Conservation (phyloP, 23 red algal genomes). For the Pyropia yezoensis region DNA sequence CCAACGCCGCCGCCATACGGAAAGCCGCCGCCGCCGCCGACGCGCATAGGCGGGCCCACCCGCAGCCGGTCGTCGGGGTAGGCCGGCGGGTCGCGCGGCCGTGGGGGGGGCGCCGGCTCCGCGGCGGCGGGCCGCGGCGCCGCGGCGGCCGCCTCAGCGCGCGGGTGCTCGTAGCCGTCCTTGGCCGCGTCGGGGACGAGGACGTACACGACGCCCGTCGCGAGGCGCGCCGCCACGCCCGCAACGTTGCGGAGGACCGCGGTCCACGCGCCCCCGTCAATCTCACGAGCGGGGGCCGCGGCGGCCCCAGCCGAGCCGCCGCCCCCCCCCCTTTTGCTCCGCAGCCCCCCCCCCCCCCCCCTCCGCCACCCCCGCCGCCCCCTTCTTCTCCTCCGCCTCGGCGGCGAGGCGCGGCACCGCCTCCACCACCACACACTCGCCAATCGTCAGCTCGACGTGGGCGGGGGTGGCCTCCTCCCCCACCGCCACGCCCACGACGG, state of each 20-base stretch:
- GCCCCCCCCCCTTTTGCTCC: not conserved
- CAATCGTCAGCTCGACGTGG: constrained; percentile 9
- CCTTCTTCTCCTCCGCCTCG: not conserved
- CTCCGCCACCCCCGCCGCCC: not conserved
- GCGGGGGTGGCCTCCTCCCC: constrained; percentile 23
- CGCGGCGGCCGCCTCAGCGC: constrained; percentile 1
- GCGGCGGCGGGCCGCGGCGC: not conserved
- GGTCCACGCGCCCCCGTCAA: constrained; percentile 15
- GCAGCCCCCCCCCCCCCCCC: not conserved
- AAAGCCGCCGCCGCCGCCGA: no score
- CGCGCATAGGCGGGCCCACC: constrained; percentile 4
- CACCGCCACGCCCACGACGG: constrained; percentile 34
- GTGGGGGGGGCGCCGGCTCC: not conserved
- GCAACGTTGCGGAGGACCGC: constrained; percentile 16
- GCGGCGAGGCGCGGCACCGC: not conserved
- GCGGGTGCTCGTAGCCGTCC: constrained; percentile 52
- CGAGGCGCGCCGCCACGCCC: constrained; percentile 45
- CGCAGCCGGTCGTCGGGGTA: constrained; percentile 13
- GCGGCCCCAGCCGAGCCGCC: not conserved
- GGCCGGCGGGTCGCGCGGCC: no score
- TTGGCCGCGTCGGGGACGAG: constrained; percentile 82
- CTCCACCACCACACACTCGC: constrained; percentile 10
- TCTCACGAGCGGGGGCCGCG: not conserved
- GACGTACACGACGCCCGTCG: constrained; percentile 49
- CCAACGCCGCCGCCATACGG: constrained; percentile 21